phyloP scores from a whole-genome alignment of 2,329 filamentous ascomycete species.

The Arthrinium phaeospermum region DNA sequence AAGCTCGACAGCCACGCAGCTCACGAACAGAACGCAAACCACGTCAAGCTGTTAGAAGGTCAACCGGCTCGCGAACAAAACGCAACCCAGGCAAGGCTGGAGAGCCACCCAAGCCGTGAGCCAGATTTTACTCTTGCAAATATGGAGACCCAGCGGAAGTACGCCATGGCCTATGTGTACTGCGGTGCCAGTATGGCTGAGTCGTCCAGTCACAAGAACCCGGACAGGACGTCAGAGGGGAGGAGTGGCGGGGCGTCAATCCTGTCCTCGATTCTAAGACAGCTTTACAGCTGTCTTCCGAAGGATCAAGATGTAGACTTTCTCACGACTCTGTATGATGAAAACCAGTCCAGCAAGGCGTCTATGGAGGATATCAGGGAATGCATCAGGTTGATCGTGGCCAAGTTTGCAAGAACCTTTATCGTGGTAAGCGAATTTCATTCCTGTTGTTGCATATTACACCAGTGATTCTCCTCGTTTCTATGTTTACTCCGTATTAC shows the following conservation, averaged over 20 bases:
- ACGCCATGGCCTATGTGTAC: conserved; percentile 1
- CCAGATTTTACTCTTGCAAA: too few relatives aligned
- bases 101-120: too few relatives aligned
- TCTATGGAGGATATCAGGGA: background rate
- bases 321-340: background rate
- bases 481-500: too few relatives aligned
- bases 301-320: background rate
- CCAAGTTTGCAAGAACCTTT: background rate
- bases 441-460: too few relatives aligned
- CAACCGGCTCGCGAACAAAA: too few relatives aligned
- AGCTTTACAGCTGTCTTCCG: background rate
- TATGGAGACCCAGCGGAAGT: background rate
- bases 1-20: background rate
- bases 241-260: background rate
- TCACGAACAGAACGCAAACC: too few relatives aligned
- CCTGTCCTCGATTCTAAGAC: background rate
- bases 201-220: background rate
- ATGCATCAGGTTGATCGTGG: background rate
- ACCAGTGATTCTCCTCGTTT: too few relatives aligned
- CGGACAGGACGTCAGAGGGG: background rate
- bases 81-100: too few relatives aligned
- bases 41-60: too few relatives aligned
- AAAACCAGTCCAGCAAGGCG: background rate
- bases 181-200: background rate
- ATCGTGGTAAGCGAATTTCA: too few relatives aligned